Evolutionary conservation across 176 grass and related monocot species (phyloP), one percentile per base, ranked within the genome.

Genomic region (Aegilops speltoides): DNA sequence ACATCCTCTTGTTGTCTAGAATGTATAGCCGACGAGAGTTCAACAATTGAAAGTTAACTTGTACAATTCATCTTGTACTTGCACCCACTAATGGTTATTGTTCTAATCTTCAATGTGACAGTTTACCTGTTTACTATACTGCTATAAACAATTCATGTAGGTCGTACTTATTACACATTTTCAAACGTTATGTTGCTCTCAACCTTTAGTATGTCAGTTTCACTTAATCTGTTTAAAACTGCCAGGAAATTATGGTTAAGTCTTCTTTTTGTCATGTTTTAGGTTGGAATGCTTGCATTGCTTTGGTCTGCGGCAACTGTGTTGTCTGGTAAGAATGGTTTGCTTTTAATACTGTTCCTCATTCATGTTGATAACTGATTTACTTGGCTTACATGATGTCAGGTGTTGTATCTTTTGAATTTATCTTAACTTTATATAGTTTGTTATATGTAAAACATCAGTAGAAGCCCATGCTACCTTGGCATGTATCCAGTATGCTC

Each of bases 281-380:
- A 98, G 97, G 97, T 79, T 98, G 97, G 97, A 98, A 98, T 88
- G 97, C 97, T 41, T 98, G 97, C 92, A 94, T 98, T 83, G 97
- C 97, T 43, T 89, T 98, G 62, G 97, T 94, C 1, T 98, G 97
- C 36, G 97, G 97, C 83, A 98, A 96, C 62, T 84, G 88, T 80
- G 92, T 98, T 76, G 97, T 96, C 78, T 98, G 97, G 97, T 98
- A 87, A 96, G 93, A 86, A 82, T 43, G 22, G 4, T 64, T 76
- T 70, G 20, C 60, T 81, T 70, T 2, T 43, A n/a, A 8, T 29
- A 31, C 25, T 89, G 60, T 68, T 65, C 34, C 9, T n/a, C 25
- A 26, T 59, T 6, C 75, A 31, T 68, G 32, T 25, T 67, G 4
- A 4, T 57, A 67, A 66, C 3, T 83, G 41, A 15, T 22, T 73